These are phyloP conservation scores for Ascochyta lentis DNA, from an alignment of 2,329 filamentous ascomycete genomes.

Conservation along the genomic window DNA sequence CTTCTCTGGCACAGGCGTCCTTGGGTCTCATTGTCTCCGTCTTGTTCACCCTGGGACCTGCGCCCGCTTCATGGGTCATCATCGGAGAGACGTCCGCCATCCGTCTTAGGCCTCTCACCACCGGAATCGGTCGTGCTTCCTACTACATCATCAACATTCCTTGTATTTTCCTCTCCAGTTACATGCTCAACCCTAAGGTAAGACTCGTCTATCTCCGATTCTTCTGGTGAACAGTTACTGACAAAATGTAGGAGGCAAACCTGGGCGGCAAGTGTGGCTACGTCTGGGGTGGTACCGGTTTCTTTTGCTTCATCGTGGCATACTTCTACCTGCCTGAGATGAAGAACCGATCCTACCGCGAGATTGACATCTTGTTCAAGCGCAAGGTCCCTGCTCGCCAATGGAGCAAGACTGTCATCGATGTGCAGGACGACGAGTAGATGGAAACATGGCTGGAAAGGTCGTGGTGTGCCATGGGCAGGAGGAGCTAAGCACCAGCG, in stretches of 20 bases:
- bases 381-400: conserved; percentile 61
- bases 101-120: conserved; percentile 69
- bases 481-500: too few species aligned
- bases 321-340: conserved; percentile 63
- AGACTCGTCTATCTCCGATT: conserved; percentile 40
- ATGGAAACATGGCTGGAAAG: too few species aligned
- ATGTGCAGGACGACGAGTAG: conserved; percentile 69
- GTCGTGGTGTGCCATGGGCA: too few species aligned
- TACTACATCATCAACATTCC: conserved; percentile 72
- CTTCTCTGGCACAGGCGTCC: conserved; percentile 64
- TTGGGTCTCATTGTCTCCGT: conserved; percentile 71
- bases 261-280: conserved; percentile 47
- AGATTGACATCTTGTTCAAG: conserved; percentile 58
- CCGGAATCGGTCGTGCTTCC: conserved; percentile 66
- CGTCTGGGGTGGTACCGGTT: conserved; percentile 53
- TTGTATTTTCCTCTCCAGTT: conserved; percentile 67
- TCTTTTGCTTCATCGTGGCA: conserved; percentile 61
- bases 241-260: conserved; percentile 64
- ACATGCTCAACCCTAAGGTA: conserved; percentile 64
- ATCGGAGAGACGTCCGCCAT: conserved; percentile 72
- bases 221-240: conserved; percentile 63
- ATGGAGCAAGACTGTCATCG: conserved; percentile 63
- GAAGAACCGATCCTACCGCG: conserved; percentile 57
- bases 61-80: conserved; percentile 70
- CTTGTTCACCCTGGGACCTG: conserved; percentile 67